Evolutionary conservation across 495 filamentous ascomycete genomes (phyloP).

Genomic region (Aspergillus sclerotioniger): DNA sequence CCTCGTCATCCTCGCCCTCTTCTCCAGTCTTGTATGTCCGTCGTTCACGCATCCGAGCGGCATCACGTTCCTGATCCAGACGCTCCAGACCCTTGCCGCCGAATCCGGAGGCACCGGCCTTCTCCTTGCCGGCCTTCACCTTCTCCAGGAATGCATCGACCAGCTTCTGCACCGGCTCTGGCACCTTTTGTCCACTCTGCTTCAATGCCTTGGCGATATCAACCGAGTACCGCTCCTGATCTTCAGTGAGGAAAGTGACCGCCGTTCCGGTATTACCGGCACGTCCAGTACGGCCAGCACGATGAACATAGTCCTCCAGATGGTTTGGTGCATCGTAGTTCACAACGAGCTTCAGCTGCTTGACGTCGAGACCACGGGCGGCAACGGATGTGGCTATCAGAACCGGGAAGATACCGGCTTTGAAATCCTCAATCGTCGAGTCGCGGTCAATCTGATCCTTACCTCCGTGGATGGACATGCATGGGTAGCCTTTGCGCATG

Average conservation of each 20-base stretch:
- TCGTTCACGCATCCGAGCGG: constrained; percentile 77
- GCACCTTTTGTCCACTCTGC: constrained; percentile 80
- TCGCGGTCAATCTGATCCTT: constrained; percentile 96
- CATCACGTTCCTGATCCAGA: constrained; percentile 86
- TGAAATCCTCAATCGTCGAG: constrained; percentile 93
- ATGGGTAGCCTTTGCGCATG: constrained; percentile 86
- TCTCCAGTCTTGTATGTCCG: constrained; percentile 89
- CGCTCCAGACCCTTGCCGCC: constrained; percentile 92
- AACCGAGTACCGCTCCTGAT: constrained; percentile 85
- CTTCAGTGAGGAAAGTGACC: constrained; percentile 88
- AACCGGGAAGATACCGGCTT: constrained; percentile 82
- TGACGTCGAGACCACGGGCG: constrained; percentile 92
- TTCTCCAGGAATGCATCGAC: constrained; percentile 75
- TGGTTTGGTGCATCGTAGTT: constrained; percentile 98
- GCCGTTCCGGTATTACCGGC: constrained; percentile 94
- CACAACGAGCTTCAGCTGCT: constrained; percentile 92
- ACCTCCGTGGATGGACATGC: constrained; percentile 93
- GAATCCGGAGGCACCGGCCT: constrained; percentile 77
- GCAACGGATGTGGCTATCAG: constrained; percentile 95
- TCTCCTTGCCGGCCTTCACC: constrained; percentile 88
- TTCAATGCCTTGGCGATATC: constrained; percentile 93
- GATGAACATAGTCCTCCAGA: constrained; percentile 96
- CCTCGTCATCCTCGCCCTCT: constrained; percentile 81
- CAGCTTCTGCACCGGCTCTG: constrained; percentile 65
- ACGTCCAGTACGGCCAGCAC: constrained; percentile 89